Conservation (phyloP, 805 yeast genomes). For the Maudiozyma pseudohumilis region DNA sequence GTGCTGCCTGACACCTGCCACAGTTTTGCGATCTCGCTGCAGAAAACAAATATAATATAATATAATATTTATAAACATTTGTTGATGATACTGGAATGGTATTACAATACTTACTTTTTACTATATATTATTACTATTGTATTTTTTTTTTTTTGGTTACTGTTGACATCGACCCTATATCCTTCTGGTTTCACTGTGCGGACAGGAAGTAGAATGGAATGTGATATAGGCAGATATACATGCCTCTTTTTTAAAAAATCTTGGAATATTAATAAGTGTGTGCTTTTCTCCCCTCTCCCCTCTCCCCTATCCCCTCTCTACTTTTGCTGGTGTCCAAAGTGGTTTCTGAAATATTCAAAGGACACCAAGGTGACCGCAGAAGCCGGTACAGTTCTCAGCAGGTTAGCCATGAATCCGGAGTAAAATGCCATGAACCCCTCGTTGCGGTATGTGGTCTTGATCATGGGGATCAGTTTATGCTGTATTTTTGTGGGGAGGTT, state of each 20-base stretch:
- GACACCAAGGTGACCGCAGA: constrained; percentile 91
- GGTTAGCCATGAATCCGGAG: constrained; percentile 77
- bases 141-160: background rate
- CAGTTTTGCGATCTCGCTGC: too few relatives aligned
- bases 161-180: background rate
- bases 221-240: background rate
- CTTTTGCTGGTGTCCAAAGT: constrained; percentile 2
- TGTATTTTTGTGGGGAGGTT: constrained; percentile 22
- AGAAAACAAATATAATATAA: too few relatives aligned
- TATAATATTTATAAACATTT: too few relatives aligned
- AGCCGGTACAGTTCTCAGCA: constrained; percentile 88
- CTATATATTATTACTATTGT: too few relatives aligned
- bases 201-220: background rate
- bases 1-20: too few relatives aligned
- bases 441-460: constrained; percentile 27
- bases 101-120: too few relatives aligned
- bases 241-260: too few relatives aligned
- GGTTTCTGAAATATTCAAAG: constrained; percentile 65
- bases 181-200: background rate
- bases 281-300: too few relatives aligned
- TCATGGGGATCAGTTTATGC: constrained; percentile 20
- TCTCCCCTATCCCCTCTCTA: too few relatives aligned
- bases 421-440: constrained; percentile 83
- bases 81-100: too few relatives aligned
- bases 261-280: too few relatives aligned